Evolutionary conservation across 768 basidiomycete genomes (phyloP).

Genomic region (Cystobasidium tubakii): DNA sequence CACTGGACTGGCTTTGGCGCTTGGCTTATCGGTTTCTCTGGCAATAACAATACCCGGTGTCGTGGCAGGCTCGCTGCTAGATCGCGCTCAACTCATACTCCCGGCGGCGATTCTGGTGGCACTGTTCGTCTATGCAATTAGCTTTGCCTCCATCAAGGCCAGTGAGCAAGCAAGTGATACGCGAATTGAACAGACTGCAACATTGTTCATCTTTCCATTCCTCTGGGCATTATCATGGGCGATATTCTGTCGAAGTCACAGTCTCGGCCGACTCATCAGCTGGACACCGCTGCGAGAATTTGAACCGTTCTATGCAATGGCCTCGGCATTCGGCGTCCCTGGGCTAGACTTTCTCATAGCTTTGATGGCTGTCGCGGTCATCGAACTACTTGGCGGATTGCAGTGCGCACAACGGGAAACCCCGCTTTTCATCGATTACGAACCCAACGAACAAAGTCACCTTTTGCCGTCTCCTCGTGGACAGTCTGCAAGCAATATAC

Average conservation of each 20-base stretch:
- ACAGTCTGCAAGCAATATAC: no score
- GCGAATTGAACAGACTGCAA: background rate
- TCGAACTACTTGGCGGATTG: background rate
- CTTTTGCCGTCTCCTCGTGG: background rate
- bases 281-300: background rate
- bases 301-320: background rate
- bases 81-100: background rate
- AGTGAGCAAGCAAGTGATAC: background rate
- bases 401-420: background rate
- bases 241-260: constrained; percentile 1
- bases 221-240: constrained; percentile 16
- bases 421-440: constrained; percentile 5
- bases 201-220: background rate
- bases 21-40: background rate
- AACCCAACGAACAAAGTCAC: background rate
- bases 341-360: constrained; percentile 15
- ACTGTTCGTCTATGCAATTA: background rate
- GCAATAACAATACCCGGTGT: background rate
- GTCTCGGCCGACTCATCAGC: constrained; percentile 15
- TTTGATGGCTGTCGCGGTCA: background rate
- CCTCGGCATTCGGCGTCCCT: background rate
- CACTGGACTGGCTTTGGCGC: background rate
- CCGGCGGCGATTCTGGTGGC: background rate
- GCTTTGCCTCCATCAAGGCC: background rate
- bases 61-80: background rate